Evolutionary conservation across 164 flowering plant genomes (phyloP).

Genomic region (Houttuynia cordata): DNA sequence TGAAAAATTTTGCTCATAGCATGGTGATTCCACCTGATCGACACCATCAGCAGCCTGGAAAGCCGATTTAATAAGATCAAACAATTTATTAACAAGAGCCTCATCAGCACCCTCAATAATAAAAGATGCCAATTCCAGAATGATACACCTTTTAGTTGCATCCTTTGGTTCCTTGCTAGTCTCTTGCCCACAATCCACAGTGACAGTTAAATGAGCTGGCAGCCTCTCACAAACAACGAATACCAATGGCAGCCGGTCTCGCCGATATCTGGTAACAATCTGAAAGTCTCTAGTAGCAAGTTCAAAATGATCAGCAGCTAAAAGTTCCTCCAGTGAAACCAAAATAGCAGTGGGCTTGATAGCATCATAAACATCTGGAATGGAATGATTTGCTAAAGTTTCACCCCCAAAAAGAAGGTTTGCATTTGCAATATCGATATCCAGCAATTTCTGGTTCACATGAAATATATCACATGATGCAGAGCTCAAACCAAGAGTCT

Average conservation of each 20-base stretch:
- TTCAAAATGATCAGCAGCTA: too few relatives aligned
- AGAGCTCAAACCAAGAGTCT: constrained; percentile 16
- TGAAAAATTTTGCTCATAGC: constrained; percentile 55
- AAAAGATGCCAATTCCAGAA: constrained; percentile 58
- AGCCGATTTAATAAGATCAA: constrained; percentile 24
- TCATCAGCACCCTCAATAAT: constrained; percentile 63
- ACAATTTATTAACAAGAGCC: constrained; percentile 54
- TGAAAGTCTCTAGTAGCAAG: too few relatives aligned
- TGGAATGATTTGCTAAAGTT: too few relatives aligned
- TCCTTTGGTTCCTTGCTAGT: constrained; percentile 2
- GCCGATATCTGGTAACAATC: too few relatives aligned
- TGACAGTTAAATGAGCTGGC: too few relatives aligned
- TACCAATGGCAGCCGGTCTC: too few relatives aligned
- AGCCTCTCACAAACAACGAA: too few relatives aligned
- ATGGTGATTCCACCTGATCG: constrained; percentile 33
- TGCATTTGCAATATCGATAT: constrained; percentile 28
- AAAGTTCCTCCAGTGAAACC: too few relatives aligned
- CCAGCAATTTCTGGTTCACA: constrained; percentile 8
- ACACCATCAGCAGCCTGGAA: constrained; percentile 36
- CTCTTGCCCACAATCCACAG: constrained; percentile 17
- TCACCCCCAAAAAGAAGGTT: too few relatives aligned
- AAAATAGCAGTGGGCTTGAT: too few relatives aligned
- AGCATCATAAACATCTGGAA: too few relatives aligned
- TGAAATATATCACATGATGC: constrained; percentile 18
- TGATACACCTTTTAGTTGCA: constrained; percentile 27